Base-by-base conservation (phyloP, 2,329 filamentous ascomycete species). In the Paecilomyces sp. region DNA sequence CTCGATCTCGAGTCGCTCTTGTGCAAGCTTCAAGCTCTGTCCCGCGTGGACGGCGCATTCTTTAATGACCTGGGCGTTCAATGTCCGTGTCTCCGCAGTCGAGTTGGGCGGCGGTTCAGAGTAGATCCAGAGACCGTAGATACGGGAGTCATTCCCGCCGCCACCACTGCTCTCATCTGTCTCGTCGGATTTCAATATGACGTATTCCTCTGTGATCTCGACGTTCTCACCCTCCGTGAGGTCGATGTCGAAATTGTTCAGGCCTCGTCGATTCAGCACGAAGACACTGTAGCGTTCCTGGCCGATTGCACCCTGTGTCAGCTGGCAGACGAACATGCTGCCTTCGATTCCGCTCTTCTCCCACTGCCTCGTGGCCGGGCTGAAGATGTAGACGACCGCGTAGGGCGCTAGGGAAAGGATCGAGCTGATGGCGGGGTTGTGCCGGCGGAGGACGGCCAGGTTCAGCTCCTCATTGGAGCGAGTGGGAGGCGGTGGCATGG, bases 401-500 rank as follows among this genome's bases (percentile, higher is more conserved):
- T 93, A 96, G 33, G 90, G 88, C 5, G 91, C 91, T 65, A 94
- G 88, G 63, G 89, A 88, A 64, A 91, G 81, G 70, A 97, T 91
- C 57, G 82, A 79, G 60, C 81, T 80, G 64, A 97, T 85, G 60
- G 85, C 83, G 33, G 91, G 89, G 60, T 91, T 85, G 77, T 96
- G 90, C 65, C 91, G 89, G 61, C 84, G 87, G 36, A 97, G 82
- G 47, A 97, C 93, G 55, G 85, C 82, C 65, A 96, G 82, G 79
- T 97, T 97, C 70, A 97, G 87, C 66, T 95, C 88, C 58, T 88
- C 89, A 74, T 92, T 94, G 63, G 88, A 88, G 64, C 90, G 87
- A 6, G 68, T 64, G 36, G 77, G 73, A 58, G 80, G 79, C 51
- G 80, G 79, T 30, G 74, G 72, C 56, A 31, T 71, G 68, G 57